These are phyloP conservation scores for Suillus brevipes DNA, from an alignment of 768 basidiomycete genomes.

Conservation along the genomic window DNA sequence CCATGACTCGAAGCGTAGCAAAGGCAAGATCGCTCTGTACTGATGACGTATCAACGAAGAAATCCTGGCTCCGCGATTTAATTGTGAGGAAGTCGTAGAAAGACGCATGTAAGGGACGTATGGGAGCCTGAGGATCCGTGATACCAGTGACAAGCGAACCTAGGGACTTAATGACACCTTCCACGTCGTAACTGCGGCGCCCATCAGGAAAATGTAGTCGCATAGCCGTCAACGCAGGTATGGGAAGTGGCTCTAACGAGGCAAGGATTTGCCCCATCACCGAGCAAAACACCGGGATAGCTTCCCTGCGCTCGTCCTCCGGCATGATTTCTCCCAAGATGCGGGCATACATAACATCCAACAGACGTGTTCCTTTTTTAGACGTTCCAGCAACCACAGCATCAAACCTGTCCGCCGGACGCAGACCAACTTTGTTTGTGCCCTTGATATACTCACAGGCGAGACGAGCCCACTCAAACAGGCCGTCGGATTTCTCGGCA, in stretches of 20 bases:
- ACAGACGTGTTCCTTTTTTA: background rate
- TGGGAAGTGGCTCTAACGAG: conserved; percentile 6
- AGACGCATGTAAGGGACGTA: conserved; percentile 26
- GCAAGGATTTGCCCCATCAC: conserved; percentile 7
- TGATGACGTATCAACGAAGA: conserved; percentile 6
- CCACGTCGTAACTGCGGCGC: conserved; percentile 26
- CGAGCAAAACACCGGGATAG: background rate
- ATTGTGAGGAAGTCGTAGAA: conserved; percentile 28
- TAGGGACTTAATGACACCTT: background rate
- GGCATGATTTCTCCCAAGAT: background rate
- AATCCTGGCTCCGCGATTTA: conserved; percentile 13
- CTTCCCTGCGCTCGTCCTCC: background rate
- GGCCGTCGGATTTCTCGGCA: conserved; percentile 6
- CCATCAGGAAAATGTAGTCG: background rate
- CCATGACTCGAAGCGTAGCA: conserved; percentile 29
- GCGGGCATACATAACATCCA: conserved; percentile 8
- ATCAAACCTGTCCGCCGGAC: background rate
- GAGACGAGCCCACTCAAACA: conserved; percentile 13
- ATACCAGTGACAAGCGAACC: conserved; percentile 9
- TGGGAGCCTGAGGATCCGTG: background rate
- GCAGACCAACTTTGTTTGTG: background rate
- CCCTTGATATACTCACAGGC: conserved; percentile 14
- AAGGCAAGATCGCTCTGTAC: conserved; percentile 12
- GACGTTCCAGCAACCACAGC: background rate
- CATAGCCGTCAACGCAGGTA: background rate